A percentile compares a stretch with the other conserved stretches of the same genome.
phyloP scores from a whole-genome alignment of 2,329 filamentous ascomycete species.

The Fusarium denticulatum region DNA sequence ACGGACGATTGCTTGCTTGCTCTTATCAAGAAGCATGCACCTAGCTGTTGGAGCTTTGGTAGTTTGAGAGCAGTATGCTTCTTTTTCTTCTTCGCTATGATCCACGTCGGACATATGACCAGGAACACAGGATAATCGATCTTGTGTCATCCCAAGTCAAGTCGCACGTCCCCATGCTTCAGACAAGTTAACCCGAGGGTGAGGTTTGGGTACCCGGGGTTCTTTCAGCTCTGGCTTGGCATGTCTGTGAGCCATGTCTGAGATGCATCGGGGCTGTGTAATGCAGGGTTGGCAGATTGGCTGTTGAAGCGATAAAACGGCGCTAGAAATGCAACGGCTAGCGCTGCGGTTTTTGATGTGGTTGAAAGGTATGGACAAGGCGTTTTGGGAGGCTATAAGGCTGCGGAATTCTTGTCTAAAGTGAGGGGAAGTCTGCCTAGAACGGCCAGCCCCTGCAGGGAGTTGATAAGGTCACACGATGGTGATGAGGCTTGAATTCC shows the following conservation, averaged over 20 bases:
- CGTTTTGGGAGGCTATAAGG: slow-evolving; percentile 30
- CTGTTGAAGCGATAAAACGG: slow-evolving; percentile 3
- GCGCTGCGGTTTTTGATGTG: neutral
- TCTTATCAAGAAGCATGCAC: neutral
- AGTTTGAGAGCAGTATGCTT: neutral
- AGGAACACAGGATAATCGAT: slow-evolving; percentile 8
- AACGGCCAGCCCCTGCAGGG: neutral
- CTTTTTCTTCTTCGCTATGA: neutral
- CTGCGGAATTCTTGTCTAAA: slow-evolving; percentile 10
- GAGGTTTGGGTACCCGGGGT: neutral
- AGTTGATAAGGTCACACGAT: slow-evolving; percentile 30
- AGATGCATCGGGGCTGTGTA: slow-evolving; percentile 34
- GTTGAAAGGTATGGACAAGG: slow-evolving; percentile 31
- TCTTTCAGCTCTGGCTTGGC: slow-evolving; percentile 40
- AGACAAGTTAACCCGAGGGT: slow-evolving; percentile 14
- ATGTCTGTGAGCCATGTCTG: slow-evolving; percentile 6
- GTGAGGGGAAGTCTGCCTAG: slow-evolving; percentile 30
- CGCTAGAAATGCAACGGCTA: slow-evolving; percentile 31
- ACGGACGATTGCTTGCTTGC: neutral
- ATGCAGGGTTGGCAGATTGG: slow-evolving; percentile 35
- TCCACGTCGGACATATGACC: neutral
- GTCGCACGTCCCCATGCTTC: neutral
- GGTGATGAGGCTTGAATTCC: slow-evolving; percentile 17
- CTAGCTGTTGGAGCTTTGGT: neutral
- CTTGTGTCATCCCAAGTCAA: slow-evolving; percentile 5